These are phyloP conservation scores for Cyclotella atomus DNA, from an alignment of 108 stramenopile species.

Conservation along the genomic window DNA sequence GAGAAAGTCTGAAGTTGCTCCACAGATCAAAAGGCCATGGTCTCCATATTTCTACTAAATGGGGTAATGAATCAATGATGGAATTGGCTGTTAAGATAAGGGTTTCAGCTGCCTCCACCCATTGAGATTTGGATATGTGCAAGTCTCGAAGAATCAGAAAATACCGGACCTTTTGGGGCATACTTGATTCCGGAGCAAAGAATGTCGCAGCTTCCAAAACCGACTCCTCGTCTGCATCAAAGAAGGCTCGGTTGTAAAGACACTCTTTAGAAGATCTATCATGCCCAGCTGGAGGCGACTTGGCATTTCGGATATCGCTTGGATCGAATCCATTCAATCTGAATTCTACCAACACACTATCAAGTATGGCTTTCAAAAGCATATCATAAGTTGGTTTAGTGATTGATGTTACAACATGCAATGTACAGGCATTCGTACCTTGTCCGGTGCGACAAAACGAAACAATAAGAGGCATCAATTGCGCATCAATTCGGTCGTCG, in stretches of 20 bases:
- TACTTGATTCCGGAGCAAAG: constrained; percentile 73
- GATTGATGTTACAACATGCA: too few relatives aligned
- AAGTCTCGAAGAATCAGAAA: constrained; percentile 70
- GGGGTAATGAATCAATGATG: constrained; percentile 70
- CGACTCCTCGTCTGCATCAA: constrained; percentile 93
- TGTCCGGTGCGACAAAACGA: constrained; percentile 80
- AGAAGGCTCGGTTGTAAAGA: constrained; percentile 26
- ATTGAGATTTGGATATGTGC: constrained; percentile 79
- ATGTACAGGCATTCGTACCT: too few relatives aligned
- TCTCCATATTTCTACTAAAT: constrained; percentile 72
- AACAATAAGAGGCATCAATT: constrained; percentile 69
- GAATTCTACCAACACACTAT: constrained; percentile 86
- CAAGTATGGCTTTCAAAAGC: constrained; percentile 83
- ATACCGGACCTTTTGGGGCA: constrained; percentile 80
- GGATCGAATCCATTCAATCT: constrained; percentile 51
- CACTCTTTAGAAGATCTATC: not conserved
- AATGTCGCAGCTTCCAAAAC: constrained; percentile 83
- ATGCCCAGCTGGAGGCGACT: constrained; percentile 9
- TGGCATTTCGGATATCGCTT: constrained; percentile 29
- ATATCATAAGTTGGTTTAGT: too few relatives aligned
- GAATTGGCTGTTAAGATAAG: constrained; percentile 74
- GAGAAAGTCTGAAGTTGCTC: constrained; percentile 64
- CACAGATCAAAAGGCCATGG: constrained; percentile 76
- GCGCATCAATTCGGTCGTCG: constrained; percentile 84
- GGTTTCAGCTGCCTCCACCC: constrained; percentile 85